These are phyloP conservation scores for Hypoxylon sp. DNA, from an alignment of 2,329 filamentous ascomycete genomes.

Conservation along the genomic window DNA sequence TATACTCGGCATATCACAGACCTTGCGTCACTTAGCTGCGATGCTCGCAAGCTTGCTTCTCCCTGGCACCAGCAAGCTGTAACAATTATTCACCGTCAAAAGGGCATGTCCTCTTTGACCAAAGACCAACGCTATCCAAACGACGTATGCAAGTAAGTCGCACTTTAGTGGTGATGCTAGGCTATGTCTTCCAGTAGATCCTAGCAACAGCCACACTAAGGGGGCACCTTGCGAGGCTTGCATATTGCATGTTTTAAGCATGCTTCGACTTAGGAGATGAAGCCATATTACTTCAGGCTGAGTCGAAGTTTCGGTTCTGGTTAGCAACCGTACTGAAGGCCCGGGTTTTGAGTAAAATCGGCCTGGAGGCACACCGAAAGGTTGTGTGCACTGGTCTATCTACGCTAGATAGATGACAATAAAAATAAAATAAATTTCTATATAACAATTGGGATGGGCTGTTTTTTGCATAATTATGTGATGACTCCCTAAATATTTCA, in stretches of 20 bases:
- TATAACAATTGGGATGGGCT: background rate
- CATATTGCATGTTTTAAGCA: background rate
- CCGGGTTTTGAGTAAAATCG: background rate
- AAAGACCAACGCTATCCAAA: background rate
- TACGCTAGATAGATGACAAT: constrained; percentile 2
- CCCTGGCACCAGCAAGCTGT: background rate
- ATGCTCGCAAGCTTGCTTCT: background rate
- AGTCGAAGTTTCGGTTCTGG: background rate
- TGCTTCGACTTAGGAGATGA: background rate
- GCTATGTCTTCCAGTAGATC: constrained; percentile 2
- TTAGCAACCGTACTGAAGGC: background rate
- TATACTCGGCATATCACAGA: constrained; percentile 4
- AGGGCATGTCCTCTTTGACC: constrained; percentile 6
- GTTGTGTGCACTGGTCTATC: background rate
- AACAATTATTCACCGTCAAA: background rate
- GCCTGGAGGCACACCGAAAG: background rate
- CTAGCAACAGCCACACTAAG: background rate
- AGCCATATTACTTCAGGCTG: background rate
- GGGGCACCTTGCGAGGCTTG: background rate
- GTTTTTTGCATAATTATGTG: background rate
- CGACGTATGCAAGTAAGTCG: constrained; percentile 19
- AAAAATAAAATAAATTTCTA: constrained; percentile 9
- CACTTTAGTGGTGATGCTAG: background rate
- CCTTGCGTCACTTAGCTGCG: background rate
- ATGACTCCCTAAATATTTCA: background rate